Base-by-base conservation (phyloP, 306 rosid species). In the Prunus persica region DNA sequence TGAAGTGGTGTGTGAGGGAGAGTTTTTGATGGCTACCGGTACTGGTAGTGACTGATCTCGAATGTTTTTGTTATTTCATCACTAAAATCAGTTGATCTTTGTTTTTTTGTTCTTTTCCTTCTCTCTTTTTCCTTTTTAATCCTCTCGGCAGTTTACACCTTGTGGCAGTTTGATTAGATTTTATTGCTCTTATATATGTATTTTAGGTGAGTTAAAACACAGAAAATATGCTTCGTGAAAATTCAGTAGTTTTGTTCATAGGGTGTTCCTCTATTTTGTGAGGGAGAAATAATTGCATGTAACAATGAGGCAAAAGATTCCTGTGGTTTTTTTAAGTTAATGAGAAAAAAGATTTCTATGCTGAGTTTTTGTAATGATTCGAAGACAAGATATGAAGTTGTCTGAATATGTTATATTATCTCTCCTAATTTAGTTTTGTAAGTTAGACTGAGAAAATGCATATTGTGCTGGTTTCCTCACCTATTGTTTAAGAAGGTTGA, bases 1-100 rank as follows among this genome's bases (percentile, higher is more conserved):
- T 13, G 97, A 94, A 32, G 85, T 94, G 22, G 97, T 89, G 14
- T 91, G 97, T 6, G 94, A 91, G 82, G 98, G 95, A 20, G 95
- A 94, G 76, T 89, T 92, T 82, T 84, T 89, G 91, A 87, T 90
- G 96, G 90, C 89, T 16, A 80, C 65, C 11, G 97, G 89, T 43
- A 82, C 84, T 12, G 81, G 67, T 79, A 74, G 62, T 69, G 50
- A 55, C 13, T 32, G 11, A 43, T 27, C 63, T 69, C 15, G 55
- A 43, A 2, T 30, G 16, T 10, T 34, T 15, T 20, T 34, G 52
- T n/a, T 27, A 6, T 52, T 19, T 72, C 15, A 5, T 41, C 2
- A 13, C 66, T 55, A 50, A 51, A 28, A 11, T 3, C 52, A 41
- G 34, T 55, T 72, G 2, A 52, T 52, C 65, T 19, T 41, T 11